These are phyloP conservation scores for Westerdykella aurantiaca DNA, from an alignment of 2,329 filamentous ascomycete species.

Conservation along the genomic window DNA sequence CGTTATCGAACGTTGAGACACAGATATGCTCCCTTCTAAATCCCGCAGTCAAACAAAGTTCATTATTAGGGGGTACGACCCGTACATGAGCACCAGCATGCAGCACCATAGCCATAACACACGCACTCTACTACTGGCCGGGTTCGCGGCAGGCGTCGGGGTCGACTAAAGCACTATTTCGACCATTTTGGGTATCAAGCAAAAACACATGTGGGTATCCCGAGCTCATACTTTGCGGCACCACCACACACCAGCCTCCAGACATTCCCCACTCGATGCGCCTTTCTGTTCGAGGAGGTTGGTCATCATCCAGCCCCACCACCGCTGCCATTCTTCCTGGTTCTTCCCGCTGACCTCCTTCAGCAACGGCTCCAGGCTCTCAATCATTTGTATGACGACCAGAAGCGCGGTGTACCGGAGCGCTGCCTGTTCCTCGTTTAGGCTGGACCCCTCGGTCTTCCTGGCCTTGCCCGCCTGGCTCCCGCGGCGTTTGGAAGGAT, in stretches of 20 bases:
- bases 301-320: slow-evolving; percentile 81
- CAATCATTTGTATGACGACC: slow-evolving; percentile 76
- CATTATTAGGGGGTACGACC: no score
- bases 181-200: no score
- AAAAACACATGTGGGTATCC: no score
- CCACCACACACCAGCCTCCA: slow-evolving; percentile 64
- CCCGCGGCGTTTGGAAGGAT: slow-evolving; percentile 49
- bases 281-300: slow-evolving; percentile 75
- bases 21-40: slow-evolving; percentile 57
- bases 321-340: slow-evolving; percentile 86
- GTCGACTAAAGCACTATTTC: no score
- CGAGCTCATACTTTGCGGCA: slow-evolving; percentile 32
- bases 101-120: no score
- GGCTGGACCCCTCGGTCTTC: slow-evolving; percentile 42
- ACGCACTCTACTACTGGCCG: no score
- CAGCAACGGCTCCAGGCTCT: slow-evolving; percentile 76
- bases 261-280: slow-evolving; percentile 75
- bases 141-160: no score
- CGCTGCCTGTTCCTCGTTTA: slow-evolving; percentile 65
- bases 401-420: slow-evolving; percentile 73
- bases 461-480: slow-evolving; percentile 42
- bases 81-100: no score
- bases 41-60: no score
- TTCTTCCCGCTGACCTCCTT: slow-evolving; percentile 79
- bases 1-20: slow-evolving; percentile 79